Conservation (phyloP, 805 yeast species). For the Lachancea mirantina region DNA sequence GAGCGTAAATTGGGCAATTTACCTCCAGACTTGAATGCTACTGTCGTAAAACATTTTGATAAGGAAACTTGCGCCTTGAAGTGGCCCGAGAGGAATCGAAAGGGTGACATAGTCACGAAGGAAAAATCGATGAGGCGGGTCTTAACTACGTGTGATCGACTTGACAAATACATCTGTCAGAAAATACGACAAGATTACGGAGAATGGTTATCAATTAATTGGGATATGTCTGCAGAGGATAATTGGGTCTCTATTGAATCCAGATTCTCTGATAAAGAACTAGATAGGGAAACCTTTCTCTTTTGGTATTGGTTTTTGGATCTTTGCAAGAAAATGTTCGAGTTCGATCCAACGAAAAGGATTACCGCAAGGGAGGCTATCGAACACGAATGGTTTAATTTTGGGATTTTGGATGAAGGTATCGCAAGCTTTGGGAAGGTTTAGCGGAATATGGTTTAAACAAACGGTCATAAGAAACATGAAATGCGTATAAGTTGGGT, state of each 20-base stretch:
- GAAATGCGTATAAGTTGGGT: neutral
- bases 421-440: conserved; percentile 24
- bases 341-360: conserved; percentile 64
- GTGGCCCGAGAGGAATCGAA: conserved; percentile 29
- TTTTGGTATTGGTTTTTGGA: conserved; percentile 84
- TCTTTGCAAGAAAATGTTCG: conserved; percentile 55
- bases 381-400: conserved; percentile 74
- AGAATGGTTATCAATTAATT: conserved; percentile 24
- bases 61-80: conserved; percentile 15
- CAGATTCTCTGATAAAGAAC: conserved; percentile 13
- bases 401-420: conserved; percentile 54
- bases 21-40: conserved; percentile 28
- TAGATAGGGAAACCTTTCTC: conserved; percentile 54
- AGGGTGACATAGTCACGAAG: conserved; percentile 23
- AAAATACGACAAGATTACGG: conserved; percentile 24
- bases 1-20: conserved; percentile 27
- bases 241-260: conserved; percentile 26
- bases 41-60: conserved; percentile 29
- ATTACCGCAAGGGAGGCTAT: conserved; percentile 72
- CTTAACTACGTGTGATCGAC: conserved; percentile 24
- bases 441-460: too few relatives aligned
- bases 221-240: conserved; percentile 26
- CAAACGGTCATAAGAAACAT: too few relatives aligned
- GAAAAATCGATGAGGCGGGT: conserved; percentile 28
- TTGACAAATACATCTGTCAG: conserved; percentile 26